These are phyloP conservation scores for Zelopaecilomyces penicillatus DNA, from an alignment of 2,329 filamentous ascomycete species.

Conservation along the genomic window DNA sequence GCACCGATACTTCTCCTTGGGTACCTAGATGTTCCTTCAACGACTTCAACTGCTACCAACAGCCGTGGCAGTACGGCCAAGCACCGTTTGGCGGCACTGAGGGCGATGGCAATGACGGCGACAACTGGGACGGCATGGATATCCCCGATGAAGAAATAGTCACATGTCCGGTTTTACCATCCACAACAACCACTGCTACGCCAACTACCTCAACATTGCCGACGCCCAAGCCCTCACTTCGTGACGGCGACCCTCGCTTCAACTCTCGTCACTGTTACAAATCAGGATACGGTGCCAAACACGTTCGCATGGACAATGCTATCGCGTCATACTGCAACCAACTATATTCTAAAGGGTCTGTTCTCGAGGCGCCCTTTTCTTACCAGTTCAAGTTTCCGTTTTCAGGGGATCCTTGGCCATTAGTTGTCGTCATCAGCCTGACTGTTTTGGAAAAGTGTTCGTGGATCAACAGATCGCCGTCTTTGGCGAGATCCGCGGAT, in stretches of 20 bases:
- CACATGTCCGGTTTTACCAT: background rate
- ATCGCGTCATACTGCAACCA: slow-evolving; percentile 9
- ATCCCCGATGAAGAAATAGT: background rate
- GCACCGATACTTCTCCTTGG: background rate
- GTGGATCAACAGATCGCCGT: slow-evolving; percentile 2
- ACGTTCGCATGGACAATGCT: slow-evolving; percentile 6
- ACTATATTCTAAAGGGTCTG: background rate
- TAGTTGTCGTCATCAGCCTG: slow-evolving; percentile 9
- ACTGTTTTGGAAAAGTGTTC: slow-evolving; percentile 9
- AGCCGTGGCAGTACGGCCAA: slow-evolving; percentile 1
- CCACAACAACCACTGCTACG: slow-evolving; percentile 1
- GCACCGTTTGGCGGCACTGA: background rate
- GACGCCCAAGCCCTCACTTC: slow-evolving; percentile 1
- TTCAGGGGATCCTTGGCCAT: slow-evolving; percentile 1
- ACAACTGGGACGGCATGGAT: slow-evolving; percentile 1
- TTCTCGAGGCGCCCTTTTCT: slow-evolving; percentile 1
- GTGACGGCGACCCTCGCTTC: slow-evolving; percentile 5
- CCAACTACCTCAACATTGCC: background rate
- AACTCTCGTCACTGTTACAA: slow-evolving; percentile 13
- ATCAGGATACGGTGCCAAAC: slow-evolving; percentile 7
- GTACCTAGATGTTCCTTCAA: slow-evolving; percentile 3
- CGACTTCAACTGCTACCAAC: slow-evolving; percentile 3
- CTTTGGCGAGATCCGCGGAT: background rate
- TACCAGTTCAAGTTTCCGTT: background rate
- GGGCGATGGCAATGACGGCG: slow-evolving; percentile 3